Evolutionary conservation across 1,284 basidiomycete species (phyloP), one percentile per base, ranked within the genome.

Genomic region (Leccinum huronense): DNA sequence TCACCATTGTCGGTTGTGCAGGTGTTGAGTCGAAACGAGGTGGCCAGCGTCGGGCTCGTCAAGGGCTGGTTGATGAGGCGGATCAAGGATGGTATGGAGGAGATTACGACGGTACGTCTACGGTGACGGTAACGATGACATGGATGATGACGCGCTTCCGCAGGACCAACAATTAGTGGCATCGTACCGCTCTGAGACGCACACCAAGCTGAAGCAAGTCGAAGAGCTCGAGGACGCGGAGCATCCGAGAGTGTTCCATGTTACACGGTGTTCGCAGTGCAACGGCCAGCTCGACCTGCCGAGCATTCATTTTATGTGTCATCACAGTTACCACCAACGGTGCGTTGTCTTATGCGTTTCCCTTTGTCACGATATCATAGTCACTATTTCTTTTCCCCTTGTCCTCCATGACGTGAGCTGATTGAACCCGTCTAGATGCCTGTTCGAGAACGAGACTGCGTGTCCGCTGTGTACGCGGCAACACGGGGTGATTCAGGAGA

Each of bases 301-400:
- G 0, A 91, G 87, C 64, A 85, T 98, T 4, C 96, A 99, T 77
- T 99, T 98, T 73, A 97, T 98, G 96, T 99, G 96, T 78, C 90
- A 92, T 72, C 97, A 99, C 76, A 95, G 91, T 66, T 99, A 94
- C 79, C 97, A 99, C 75, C 94, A 97, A 75, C 82, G 94, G 91
- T 93, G 33, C 11, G 58, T 59, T 14, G 10, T 14, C 2, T 38
- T 19, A 19, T 13, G 13, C 33, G 16, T 54, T 16, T 54, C 51
- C 23, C 14, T 30, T 54, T 16, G 23, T 30, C 27, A 14, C 16
- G 27, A 10, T 51, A 5, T 27, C 10, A 11, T n/a, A 5, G n/a
- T 48, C 45, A 4, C n/a, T 19, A 23, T n/a, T 45, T 23, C 19
- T 23, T 48, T 31, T 8, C 13, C 10, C 11, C 13, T 16, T 30